Evolutionary conservation across 768 basidiomycete genomes (phyloP).

Genomic region (Termitomyces sp.): DNA sequence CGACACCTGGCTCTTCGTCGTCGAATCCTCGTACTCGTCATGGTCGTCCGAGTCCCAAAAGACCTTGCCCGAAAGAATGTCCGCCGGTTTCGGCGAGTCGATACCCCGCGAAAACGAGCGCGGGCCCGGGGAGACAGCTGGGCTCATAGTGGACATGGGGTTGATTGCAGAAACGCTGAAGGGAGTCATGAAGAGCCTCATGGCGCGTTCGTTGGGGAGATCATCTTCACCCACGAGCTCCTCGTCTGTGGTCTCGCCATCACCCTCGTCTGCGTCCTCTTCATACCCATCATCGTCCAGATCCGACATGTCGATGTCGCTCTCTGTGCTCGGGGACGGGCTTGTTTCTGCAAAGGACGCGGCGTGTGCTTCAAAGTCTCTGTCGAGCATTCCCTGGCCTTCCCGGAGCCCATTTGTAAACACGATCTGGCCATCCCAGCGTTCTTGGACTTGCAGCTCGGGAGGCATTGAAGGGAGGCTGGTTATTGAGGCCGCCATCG

Average conservation of each 20-base stretch:
- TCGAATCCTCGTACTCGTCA: constrained; percentile 30
- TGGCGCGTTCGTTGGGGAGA: constrained; percentile 71
- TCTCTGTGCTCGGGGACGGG: constrained; percentile 44
- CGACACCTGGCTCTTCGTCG: constrained; percentile 21
- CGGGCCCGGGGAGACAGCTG: constrained; percentile 42
- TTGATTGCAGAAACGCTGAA: constrained; percentile 61
- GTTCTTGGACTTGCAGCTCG: constrained; percentile 65
- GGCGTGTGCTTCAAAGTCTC: constrained; percentile 66
- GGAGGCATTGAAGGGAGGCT: constrained; percentile 29
- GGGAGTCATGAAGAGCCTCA: constrained; percentile 69
- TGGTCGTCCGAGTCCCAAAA: constrained; percentile 49
- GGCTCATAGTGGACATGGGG: constrained; percentile 72
- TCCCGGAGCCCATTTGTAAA: constrained; percentile 63
- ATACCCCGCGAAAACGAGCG: constrained; percentile 24
- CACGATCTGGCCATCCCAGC: constrained; percentile 73
- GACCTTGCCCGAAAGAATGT: constrained; percentile 62
- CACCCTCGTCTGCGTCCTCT: constrained; percentile 47
- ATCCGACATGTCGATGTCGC: constrained; percentile 47
- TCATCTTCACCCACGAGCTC: constrained; percentile 77
- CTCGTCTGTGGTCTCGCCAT: constrained; percentile 80
- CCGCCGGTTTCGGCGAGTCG: constrained; percentile 55
- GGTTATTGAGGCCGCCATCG: constrained; percentile 25
- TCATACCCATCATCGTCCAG: constrained; percentile 43
- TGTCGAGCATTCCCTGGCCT: constrained; percentile 58
- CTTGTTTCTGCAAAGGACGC: constrained; percentile 48